These are phyloP conservation scores for Aspergillus tamarii DNA, from an alignment of 2,329 filamentous ascomycete genomes.

Conservation along the genomic window DNA sequence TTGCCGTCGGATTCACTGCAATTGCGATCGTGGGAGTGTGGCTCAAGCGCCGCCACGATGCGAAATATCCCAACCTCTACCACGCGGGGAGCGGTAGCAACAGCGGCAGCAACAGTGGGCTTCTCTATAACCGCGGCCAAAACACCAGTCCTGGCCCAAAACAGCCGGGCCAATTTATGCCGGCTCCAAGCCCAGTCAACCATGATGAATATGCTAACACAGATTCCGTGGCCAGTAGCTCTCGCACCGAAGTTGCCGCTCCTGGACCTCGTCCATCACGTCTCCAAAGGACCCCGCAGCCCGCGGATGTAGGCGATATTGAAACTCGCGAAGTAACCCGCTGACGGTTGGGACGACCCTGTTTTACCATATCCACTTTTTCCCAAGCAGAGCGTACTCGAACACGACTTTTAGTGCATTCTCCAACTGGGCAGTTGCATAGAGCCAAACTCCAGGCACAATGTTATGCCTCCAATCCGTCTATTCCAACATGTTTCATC, in stretches of 20 bases:
- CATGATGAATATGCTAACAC: conserved; percentile 19
- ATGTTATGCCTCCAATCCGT: not conserved
- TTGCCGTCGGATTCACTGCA: conserved; percentile 68
- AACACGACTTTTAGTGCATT: not conserved
- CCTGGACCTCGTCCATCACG: conserved; percentile 25
- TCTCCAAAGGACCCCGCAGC: conserved; percentile 26
- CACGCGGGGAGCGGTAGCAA: conserved; percentile 29
- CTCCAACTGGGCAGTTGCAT: not conserved
- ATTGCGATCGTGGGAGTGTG: conserved; percentile 71
- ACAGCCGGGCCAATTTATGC: conserved; percentile 18
- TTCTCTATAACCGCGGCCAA: conserved; percentile 22
- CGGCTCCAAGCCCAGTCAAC: conserved; percentile 18
- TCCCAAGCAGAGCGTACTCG: not conserved
- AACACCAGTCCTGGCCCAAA: conserved; percentile 20
- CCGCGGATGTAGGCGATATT: conserved; percentile 21
- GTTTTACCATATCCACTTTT: not conserved
- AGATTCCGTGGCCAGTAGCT: conserved; percentile 33
- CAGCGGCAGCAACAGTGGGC: conserved; percentile 26
- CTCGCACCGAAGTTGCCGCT: conserved; percentile 28
- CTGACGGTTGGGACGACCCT: conserved; percentile 7
- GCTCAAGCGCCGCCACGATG: conserved; percentile 73
- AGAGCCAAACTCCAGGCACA: not conserved
- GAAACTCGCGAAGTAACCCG: conserved; percentile 32
- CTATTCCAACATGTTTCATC: not conserved
- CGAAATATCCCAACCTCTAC: conserved; percentile 52